Conservation (phyloP, 1,284 basidiomycete species). For the Rhodotorula mucilaginosa region DNA sequence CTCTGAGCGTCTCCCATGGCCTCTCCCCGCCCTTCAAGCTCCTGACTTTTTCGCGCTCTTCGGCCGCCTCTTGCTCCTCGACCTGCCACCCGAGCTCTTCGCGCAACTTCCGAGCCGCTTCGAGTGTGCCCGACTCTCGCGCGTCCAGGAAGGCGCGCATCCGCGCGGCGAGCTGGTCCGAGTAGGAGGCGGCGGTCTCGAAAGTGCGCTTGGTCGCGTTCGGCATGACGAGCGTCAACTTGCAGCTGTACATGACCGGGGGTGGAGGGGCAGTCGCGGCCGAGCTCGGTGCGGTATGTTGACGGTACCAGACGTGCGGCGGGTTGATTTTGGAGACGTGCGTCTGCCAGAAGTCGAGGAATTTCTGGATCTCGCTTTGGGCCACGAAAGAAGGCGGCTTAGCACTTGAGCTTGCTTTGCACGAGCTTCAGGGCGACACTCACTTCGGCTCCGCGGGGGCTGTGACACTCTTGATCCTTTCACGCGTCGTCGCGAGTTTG, state of each 20-base stretch:
- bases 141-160: slow-evolving; percentile 3
- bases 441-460: background rate
- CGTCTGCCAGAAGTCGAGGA: slow-evolving; percentile 9
- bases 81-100: background rate
- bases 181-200: background rate
- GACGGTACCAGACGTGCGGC: slow-evolving; percentile 10
- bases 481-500: too few species aligned
- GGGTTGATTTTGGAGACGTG: slow-evolving; percentile 6
- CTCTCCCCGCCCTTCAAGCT: slow-evolving; percentile 8
- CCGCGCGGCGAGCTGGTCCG: background rate
- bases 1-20: slow-evolving; percentile 11
- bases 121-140: background rate
- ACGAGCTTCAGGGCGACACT: background rate
- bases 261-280: background rate
- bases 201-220: slow-evolving; percentile 4
- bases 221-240: slow-evolving; percentile 20
- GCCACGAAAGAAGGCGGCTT: rapidly evolving
- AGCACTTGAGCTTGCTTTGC: background rate
- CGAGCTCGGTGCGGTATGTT: background rate
- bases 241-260: slow-evolving; percentile 10
- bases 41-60: background rate
- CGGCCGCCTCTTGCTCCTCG: background rate
- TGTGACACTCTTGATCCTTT: background rate
- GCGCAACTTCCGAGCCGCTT: background rate
- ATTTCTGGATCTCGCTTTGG: background rate